These are phyloP conservation scores for Apiospora rasikravindrae DNA, from an alignment of 2,329 filamentous ascomycete genomes.

Conservation along the genomic window DNA sequence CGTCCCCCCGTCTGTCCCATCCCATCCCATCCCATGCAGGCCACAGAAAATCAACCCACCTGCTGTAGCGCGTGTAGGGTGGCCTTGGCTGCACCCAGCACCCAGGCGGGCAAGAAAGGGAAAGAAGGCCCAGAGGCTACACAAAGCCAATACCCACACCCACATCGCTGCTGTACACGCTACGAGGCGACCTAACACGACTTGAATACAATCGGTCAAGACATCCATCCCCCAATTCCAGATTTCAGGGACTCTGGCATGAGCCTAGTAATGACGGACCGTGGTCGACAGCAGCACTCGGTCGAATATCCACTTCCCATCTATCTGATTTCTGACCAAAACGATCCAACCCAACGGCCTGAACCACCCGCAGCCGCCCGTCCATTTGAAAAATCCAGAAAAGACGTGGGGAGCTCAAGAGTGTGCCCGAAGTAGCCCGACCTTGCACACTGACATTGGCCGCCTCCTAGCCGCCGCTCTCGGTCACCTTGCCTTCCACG, in stretches of 20 bases:
- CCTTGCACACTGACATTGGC: conserved; percentile 22
- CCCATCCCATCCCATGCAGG: conserved; percentile 13
- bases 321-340: conserved; percentile 14
- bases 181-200: neutral
- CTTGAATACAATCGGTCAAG: conserved; percentile 14
- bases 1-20: neutral
- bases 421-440: conserved; percentile 20
- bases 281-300: conserved; percentile 14
- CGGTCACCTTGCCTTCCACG: conserved; percentile 23
- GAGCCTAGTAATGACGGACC: conserved; percentile 16
- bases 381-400: conserved; percentile 15
- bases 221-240: conserved; percentile 14
- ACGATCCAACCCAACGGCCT: conserved; percentile 9
- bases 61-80: neutral
- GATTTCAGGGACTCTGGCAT: conserved; percentile 16
- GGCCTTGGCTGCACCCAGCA: conserved; percentile 10
- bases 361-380: conserved; percentile 12
- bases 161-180: conserved; percentile 15
- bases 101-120: conserved; percentile 13
- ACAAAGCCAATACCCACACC: conserved; percentile 15
- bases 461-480: conserved; percentile 27
- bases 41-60: conserved; percentile 9
- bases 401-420: conserved; percentile 7
- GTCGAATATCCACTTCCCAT: conserved; percentile 17
- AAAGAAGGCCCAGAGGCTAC: conserved; percentile 11